Conservation (phyloP, 345 rosid genomes). For the Dimocarpus longan region DNA sequence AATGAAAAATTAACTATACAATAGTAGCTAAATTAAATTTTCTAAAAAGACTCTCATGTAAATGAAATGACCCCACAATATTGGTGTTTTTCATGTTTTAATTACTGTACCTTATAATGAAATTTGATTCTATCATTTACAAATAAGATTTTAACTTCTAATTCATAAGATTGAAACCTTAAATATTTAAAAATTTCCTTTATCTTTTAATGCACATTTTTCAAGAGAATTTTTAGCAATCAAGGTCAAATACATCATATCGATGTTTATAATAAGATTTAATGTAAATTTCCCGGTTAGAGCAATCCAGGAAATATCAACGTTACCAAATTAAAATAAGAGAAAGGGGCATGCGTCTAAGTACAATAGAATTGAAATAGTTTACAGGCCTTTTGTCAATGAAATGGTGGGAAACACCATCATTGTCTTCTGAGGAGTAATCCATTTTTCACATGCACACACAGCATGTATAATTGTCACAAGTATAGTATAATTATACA, state of each 20-base stretch:
- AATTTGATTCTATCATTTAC: not conserved
- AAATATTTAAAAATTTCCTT: not conserved
- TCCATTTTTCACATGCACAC: conserved; percentile 15
- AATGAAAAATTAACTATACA: not conserved
- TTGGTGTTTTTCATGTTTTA: not conserved
- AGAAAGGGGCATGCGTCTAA: not conserved
- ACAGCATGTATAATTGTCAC: not conserved
- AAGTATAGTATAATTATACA: not conserved
- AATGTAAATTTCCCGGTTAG: not conserved
- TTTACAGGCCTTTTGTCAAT: not conserved
- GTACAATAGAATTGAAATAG: not conserved
- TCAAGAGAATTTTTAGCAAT: not conserved
- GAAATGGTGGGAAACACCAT: conserved; percentile 25
- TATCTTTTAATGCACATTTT: not conserved
- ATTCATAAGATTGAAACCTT: not conserved
- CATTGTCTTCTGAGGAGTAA: conserved; percentile 4
- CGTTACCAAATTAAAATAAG: not conserved
- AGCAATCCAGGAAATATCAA: not conserved
- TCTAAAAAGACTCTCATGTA: not conserved
- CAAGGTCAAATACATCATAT: not conserved
- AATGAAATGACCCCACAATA: conserved; percentile 2
- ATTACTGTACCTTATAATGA: not conserved
- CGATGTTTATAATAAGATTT: not conserved
- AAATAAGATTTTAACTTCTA: not conserved
- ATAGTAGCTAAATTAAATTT: not conserved